Conservation (phyloP, 75 land plant species). For the Selaginella tamariscina region DNA sequence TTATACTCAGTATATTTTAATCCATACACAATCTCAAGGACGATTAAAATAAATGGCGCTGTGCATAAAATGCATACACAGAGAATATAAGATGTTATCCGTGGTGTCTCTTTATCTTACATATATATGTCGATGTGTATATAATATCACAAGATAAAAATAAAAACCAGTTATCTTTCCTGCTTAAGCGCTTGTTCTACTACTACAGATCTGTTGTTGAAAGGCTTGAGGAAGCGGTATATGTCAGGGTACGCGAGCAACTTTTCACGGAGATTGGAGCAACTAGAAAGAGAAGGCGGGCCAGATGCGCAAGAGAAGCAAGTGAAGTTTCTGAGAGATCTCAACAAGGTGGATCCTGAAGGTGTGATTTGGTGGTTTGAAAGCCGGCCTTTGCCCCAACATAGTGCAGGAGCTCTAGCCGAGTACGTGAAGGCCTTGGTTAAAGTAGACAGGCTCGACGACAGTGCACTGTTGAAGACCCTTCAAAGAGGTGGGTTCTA, state of each 20-base stretch:
- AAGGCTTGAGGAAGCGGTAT: slow-evolving; percentile 19
- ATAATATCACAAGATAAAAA: no score
- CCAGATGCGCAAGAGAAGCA: slow-evolving; percentile 25
- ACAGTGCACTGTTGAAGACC: slow-evolving; percentile 67
- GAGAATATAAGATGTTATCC: no score
- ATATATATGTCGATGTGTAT: no score
- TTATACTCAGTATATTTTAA: no score
- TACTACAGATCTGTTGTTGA: not conserved
- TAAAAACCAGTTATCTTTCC: no score
- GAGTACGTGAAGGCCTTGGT: slow-evolving; percentile 94
- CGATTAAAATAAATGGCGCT: no score
- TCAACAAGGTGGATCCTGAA: slow-evolving; percentile 75
- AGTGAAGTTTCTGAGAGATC: slow-evolving; percentile 48
- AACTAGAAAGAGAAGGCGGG: slow-evolving; percentile 44
- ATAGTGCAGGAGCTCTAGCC: slow-evolving; percentile 59
- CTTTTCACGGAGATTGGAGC: slow-evolving; percentile 49
- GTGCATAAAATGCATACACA: no score
- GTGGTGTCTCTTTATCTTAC: no score
- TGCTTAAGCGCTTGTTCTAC: not conserved
- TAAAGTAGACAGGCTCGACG: slow-evolving; percentile 78
- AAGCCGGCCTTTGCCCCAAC: slow-evolving; percentile 67
- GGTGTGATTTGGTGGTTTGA: slow-evolving; percentile 82
- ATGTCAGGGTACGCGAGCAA: slow-evolving; percentile 61
- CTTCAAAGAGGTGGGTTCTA: slow-evolving; percentile 64
- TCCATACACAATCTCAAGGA: no score